Base-by-base conservation (phyloP, 1,139 yeast genomes). In the Yamadazyma siamensis region DNA sequence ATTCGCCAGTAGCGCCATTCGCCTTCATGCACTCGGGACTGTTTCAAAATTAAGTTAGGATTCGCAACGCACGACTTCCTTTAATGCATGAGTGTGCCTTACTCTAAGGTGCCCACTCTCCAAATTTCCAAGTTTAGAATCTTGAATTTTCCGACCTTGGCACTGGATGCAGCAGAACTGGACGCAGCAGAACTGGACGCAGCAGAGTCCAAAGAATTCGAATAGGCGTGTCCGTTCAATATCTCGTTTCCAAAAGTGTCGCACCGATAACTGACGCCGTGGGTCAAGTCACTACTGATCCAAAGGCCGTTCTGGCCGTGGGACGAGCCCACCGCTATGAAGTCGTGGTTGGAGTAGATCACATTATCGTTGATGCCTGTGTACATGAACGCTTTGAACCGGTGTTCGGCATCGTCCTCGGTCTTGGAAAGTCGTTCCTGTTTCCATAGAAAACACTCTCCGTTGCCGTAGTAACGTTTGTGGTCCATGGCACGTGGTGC, bases 391-490 rank as follows among this genome's bases (percentile, higher is more conserved):
- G 94, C 96, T 54, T 80, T 77, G 52, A 89, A 77, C 33, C 85
- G 49, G 10, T 47, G 42, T 7, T 44, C 44, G 14, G 33, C 36
- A 18, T 32, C 36, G 25, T 22, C 23, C 28, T 19, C 21, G 31
- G 16, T 49, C 33, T 25, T 44, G 43, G 13, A 39, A 32, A 13
- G 50, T 52, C 25, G 21, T 38, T 77, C 82, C 21, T 71, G 52
- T 47, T 83, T 85, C 96, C 96, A 91, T 21, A 91, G 66, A 47
- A 89, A 88, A 49, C 97, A 87, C 54, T 91, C 96, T 1, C 97
- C 96, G 55, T 88, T 89, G 2, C 98, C 98, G 46, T 80, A 84
- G 57, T 80, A 91, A 35, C 88, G 67, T 48, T 75, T 74, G 29
- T 77, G 78, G 28, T 81, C 88, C 44, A 80, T 69, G 4, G 88